These are phyloP conservation scores for Fusarium solani-melongenae DNA, from an alignment of 2,329 filamentous ascomycete genomes.

Conservation along the genomic window DNA sequence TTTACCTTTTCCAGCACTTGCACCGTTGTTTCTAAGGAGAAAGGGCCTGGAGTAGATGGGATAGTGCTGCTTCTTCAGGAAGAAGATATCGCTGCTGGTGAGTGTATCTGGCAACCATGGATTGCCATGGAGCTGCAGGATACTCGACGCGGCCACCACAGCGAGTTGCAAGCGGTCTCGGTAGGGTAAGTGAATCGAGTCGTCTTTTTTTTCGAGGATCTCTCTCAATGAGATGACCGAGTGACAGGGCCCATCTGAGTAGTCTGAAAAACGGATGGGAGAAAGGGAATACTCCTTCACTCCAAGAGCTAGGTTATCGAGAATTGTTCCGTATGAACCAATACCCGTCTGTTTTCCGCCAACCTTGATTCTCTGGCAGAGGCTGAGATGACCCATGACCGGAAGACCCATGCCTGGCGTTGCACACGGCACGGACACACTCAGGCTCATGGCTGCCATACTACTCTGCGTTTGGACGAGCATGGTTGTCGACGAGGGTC, in stretches of 20 bases:
- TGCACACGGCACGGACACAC: background rate
- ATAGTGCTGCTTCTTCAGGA: background rate
- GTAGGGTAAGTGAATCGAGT: background rate
- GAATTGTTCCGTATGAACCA: background rate
- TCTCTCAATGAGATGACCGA: background rate
- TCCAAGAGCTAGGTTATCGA: accelerated
- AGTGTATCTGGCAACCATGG: background rate
- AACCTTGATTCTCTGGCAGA: background rate
- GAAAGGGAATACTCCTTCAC: background rate
- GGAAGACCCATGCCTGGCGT: background rate
- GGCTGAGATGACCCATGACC: accelerated
- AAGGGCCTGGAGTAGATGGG: background rate
- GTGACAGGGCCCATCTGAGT: accelerated
- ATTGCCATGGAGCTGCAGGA: background rate
- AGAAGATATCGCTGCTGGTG: background rate
- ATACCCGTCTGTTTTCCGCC: background rate
- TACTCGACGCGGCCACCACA: background rate
- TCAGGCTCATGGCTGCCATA: background rate
- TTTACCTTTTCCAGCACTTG: background rate
- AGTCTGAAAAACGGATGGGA: background rate
- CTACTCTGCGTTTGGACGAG: background rate
- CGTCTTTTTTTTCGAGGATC: background rate
- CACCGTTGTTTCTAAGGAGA: background rate
- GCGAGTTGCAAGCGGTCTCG: background rate
- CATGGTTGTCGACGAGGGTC: background rate